Percentiles rank a stretch among this genome's conserved stretches.
These are phyloP conservation scores for Sclerotinia trifoliorum DNA, from an alignment of 2,329 filamentous ascomycete genomes.

Conservation along the genomic window DNA sequence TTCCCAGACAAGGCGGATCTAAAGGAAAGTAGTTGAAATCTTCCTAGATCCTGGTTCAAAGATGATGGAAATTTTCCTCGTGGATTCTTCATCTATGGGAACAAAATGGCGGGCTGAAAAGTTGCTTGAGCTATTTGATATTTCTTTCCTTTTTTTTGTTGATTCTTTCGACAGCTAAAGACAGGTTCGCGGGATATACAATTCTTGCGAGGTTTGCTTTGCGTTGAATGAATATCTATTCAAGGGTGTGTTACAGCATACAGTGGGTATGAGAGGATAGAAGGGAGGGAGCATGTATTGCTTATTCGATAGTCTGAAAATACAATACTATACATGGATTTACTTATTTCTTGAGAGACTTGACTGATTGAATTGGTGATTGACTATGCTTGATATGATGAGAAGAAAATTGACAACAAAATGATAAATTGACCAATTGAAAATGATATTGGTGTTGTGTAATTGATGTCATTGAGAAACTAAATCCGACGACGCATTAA, in stretches of 20 bases:
- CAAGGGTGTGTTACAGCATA: background rate
- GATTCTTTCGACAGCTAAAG: background rate
- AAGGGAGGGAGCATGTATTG: background rate
- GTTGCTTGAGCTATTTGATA: constrained; percentile 18
- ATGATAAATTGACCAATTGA: background rate
- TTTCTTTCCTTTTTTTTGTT: constrained; percentile 14
- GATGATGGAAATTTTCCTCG: constrained; percentile 10
- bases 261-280: background rate
- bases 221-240: background rate
- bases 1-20: constrained; percentile 11
- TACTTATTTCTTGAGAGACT: background rate
- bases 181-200: background rate
- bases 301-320: background rate
- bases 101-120: constrained; percentile 19
- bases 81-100: constrained; percentile 3
- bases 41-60: constrained; percentile 9
- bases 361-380: background rate
- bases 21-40: constrained; percentile 21
- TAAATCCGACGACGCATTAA: background rate
- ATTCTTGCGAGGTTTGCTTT: constrained; percentile 5
- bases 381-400: background rate
- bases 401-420: background rate
- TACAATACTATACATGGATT: background rate
- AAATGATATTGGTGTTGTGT: background rate
- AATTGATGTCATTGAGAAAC: no score